Percentiles rank a stretch among this genome's conserved stretches.
These are phyloP conservation scores for Kodamaea kakaduensis DNA, from an alignment of 805 yeast species.

Conservation along the genomic window DNA sequence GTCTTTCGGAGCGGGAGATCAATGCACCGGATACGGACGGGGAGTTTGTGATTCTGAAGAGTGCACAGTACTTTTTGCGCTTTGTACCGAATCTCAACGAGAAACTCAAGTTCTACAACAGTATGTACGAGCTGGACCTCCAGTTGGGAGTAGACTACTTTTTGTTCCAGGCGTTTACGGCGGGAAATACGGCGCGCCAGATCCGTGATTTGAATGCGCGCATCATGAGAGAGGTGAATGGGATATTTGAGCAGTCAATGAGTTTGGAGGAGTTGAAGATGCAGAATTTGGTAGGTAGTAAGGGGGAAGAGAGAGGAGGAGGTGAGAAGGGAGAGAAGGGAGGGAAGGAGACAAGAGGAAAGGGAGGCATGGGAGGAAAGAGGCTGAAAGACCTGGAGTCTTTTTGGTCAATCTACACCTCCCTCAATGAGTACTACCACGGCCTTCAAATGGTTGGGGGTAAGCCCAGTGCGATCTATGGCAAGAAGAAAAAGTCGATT, in stretches of 20 bases:
- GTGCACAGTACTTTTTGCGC: constrained; percentile 34
- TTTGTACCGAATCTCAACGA: constrained; percentile 37
- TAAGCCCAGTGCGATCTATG: constrained; percentile 23
- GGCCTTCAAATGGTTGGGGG: constrained; percentile 28
- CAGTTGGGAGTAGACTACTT: constrained; percentile 37
- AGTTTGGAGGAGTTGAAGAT: constrained; percentile 28
- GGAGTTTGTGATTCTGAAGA: constrained; percentile 34
- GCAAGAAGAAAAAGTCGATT: constrained; percentile 36
- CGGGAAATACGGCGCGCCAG: constrained; percentile 31
- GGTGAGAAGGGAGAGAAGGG: constrained; percentile 8
- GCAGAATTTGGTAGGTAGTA: constrained; percentile 23
- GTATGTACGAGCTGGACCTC: constrained; percentile 22
- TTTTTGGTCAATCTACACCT: too few relatives aligned
- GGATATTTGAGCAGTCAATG: constrained; percentile 25
- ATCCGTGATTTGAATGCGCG: constrained; percentile 25
- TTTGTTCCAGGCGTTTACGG: constrained; percentile 22
- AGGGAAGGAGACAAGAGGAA: background rate
- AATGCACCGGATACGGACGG: constrained; percentile 31
- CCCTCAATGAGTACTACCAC: constrained; percentile 6
- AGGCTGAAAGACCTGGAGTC: background rate
- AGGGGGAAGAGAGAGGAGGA: background rate
- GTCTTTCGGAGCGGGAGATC: constrained; percentile 31
- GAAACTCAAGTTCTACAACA: constrained; percentile 24
- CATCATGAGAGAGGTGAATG: constrained; percentile 36
- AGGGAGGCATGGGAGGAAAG: too few relatives aligned